Evolutionary conservation across 495 filamentous ascomycete species (phyloP).

Genomic region (Penicillium cosmopolitanum): DNA sequence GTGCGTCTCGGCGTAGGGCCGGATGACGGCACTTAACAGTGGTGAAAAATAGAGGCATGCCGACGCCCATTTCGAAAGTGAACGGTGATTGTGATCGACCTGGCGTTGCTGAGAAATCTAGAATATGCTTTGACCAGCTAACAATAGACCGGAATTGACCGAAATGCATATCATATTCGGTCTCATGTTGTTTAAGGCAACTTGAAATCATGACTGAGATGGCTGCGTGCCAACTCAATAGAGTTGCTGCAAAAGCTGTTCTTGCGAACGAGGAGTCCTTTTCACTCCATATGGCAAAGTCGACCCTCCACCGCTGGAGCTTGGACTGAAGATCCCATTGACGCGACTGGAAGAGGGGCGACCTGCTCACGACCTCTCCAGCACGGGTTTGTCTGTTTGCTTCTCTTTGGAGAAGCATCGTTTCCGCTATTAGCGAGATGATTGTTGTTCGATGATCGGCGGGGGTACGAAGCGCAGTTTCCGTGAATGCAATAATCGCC

Average conservation of each 20-base stretch:
- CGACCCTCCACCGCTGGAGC: conserved; percentile 12
- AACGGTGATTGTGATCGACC: conserved; percentile 33
- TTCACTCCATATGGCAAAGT: conserved; percentile 4
- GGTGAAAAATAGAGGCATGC: conserved; percentile 30
- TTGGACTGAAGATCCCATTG: conserved; percentile 12
- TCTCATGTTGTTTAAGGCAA: conserved; percentile 16
- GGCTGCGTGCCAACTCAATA: conserved; percentile 15
- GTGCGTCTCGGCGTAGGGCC: conserved; percentile 26
- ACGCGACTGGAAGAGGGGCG: background rate
- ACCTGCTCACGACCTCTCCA: background rate
- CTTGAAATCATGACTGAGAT: conserved; percentile 16
- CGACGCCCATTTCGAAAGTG: conserved; percentile 34
- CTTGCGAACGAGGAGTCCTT: background rate
- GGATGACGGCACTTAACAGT: conserved; percentile 35
- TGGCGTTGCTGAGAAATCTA: conserved; percentile 14
- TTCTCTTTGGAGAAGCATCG: conserved; percentile 26
- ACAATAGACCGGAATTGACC: conserved; percentile 31
- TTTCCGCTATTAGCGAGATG: conserved; percentile 19
- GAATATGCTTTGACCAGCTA: conserved; percentile 26
- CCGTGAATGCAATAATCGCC: background rate
- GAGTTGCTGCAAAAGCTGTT: conserved; percentile 9
- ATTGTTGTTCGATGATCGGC: conserved; percentile 20
- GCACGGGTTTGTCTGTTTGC: conserved; percentile 11
- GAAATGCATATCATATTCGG: conserved; percentile 25
- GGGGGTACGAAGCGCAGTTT: conserved; percentile 14